Percentiles rank a stretch among this genome's conserved stretches.
Evolutionary conservation across 768 basidiomycete species (phyloP).

Genomic region (Mycena galericulata): DNA sequence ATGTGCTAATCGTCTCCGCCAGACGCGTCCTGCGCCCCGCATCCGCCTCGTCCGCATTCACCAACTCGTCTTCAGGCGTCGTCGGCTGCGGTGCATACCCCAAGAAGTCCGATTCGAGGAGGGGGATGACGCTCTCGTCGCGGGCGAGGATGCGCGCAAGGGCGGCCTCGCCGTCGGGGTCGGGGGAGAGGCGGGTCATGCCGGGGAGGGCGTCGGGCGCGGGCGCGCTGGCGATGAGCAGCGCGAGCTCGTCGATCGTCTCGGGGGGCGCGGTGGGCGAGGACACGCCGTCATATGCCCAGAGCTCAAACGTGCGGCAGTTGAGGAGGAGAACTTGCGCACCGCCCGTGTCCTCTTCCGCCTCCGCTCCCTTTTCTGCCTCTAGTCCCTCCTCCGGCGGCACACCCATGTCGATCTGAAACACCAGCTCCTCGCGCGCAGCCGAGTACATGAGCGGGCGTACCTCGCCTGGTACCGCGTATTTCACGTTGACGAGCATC

Average conservation of each 20-base stretch:
- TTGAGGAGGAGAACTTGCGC: conserved; percentile 26
- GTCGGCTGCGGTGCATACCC: conserved; percentile 42
- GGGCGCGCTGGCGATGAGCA: conserved; percentile 18
- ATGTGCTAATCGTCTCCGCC: conserved; percentile 7
- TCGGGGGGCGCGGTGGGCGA: neutral
- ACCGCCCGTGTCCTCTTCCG: neutral
- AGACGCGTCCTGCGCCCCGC: neutral
- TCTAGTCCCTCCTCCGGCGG: neutral
- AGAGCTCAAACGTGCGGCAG: conserved; percentile 26
- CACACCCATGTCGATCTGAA: conserved; percentile 31
- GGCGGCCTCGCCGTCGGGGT: conserved; percentile 43
- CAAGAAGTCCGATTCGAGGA: conserved; percentile 45
- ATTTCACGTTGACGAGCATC: conserved; percentile 48
- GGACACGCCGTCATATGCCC: conserved; percentile 1
- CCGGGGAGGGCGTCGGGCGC: conserved; percentile 19
- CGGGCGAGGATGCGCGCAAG: conserved; percentile 43
- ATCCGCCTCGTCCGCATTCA: conserved; percentile 2
- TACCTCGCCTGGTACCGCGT: conserved; percentile 46
- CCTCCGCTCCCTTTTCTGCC: neutral
- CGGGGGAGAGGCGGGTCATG: conserved; percentile 32
- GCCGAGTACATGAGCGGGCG: conserved; percentile 47
- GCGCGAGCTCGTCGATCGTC: conserved; percentile 24
- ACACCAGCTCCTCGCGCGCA: conserved; percentile 36
- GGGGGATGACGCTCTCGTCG: conserved; percentile 47
- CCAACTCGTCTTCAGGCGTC: conserved; percentile 14